Evolutionary conservation across 2,329 filamentous ascomycete genomes (phyloP), one percentile per base, ranked within the genome.

Genomic region (Aureobasidium sp.): DNA sequence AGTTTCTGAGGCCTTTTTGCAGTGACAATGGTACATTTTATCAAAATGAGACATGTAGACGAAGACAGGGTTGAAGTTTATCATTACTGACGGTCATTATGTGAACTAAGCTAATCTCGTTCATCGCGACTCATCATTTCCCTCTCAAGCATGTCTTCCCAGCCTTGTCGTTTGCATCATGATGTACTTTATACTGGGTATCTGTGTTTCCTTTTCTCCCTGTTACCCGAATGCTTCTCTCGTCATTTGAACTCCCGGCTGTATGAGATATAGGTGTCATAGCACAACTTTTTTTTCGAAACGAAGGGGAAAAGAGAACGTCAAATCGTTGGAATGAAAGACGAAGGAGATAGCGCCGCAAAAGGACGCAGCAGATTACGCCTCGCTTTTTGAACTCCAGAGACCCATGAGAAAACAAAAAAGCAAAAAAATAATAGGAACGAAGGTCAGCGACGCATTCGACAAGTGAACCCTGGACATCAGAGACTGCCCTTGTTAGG

Each of bases 371-470:
- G 53, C 53, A 55, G 29, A 55, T 55, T 55, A 55, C 27, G 39
- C 53, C 53, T 55, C 53, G 53, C 53, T 55, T 54, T 39, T 10
- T 37, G 41, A 42, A 54, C 50, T 37, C 50, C 50, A 11, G n/a
- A 44, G 2, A 32, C 39, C 53, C 37, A 21, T 52, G 8, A 58
- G n/a, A 29, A 21, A 34, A 21, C 21, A 21, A 9, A 7, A 10
- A 30, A 47, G 29, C 29, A 30, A 30, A 21, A 15, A 42, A 25
- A 48, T 1, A 55, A 34, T 27, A 4, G 16, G 25, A 27, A 10
- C 6, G n/a, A 27, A 9, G 10, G 10, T 27, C 27, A 15, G 15
- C 5, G 15, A 34, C 10, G 27, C 11, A 4, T 9, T 21, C 7
- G 10, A 21, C 5, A 21, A 53, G 2, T 6, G 9, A 13, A 7